Evolutionary conservation across 306 rosid species (phyloP).

Genomic region (Cucurbita pepo): DNA sequence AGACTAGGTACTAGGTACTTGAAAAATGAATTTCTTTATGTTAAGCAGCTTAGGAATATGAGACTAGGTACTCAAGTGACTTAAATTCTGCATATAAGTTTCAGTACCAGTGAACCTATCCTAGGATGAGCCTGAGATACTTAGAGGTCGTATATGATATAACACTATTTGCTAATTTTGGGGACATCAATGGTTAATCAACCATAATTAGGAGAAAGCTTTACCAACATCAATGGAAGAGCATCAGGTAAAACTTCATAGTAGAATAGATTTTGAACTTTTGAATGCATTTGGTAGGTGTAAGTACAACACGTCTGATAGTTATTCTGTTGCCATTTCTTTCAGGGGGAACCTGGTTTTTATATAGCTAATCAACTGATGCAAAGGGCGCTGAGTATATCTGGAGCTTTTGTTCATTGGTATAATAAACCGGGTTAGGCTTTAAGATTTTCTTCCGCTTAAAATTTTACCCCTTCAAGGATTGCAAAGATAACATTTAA

Average conservation of each 20-base stretch:
- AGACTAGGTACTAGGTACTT: too few species aligned
- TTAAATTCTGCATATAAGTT: neutral
- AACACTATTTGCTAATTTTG: neutral
- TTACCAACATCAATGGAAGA: neutral
- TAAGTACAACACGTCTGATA: neutral
- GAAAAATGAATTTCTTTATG: neutral
- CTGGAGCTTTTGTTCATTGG: constrained; percentile 86
- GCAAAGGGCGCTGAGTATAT: constrained; percentile 38
- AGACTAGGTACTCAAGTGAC: neutral
- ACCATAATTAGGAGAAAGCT: neutral
- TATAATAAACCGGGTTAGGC: constrained; percentile 76
- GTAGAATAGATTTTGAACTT: neutral
- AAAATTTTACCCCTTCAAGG: neutral
- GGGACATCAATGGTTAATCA: neutral
- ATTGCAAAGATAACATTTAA: constrained; percentile 7
- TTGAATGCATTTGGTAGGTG: neutral
- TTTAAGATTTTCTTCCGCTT: constrained; percentile 1
- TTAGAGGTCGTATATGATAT: neutral
- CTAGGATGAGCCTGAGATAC: neutral
- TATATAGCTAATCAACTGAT: constrained; percentile 54
- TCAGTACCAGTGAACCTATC: neutral
- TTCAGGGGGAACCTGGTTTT: constrained; percentile 69
- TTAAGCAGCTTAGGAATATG: neutral
- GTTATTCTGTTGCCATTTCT: constrained; percentile 3
- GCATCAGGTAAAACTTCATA: neutral